Evolutionary conservation across 805 yeast genomes (phyloP).

Genomic region (Wickerhamomyces bovis): DNA sequence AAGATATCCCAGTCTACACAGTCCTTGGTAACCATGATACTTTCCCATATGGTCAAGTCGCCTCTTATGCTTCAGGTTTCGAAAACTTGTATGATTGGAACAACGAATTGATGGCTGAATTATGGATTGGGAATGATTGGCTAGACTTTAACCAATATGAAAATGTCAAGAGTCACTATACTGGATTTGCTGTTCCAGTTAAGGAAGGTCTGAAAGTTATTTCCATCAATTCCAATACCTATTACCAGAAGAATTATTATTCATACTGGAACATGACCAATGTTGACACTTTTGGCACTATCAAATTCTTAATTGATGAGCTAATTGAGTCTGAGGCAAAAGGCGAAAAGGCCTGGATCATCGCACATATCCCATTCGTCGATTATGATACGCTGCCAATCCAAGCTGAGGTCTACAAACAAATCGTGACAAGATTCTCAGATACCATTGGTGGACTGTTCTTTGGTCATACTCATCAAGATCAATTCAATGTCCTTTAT

Average conservation of each 20-base stretch:
- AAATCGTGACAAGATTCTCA: slow-evolving; percentile 62
- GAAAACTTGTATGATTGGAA: slow-evolving; percentile 40
- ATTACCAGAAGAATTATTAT: slow-evolving; percentile 59
- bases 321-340: slow-evolving; percentile 50
- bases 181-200: slow-evolving; percentile 56
- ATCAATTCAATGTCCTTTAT: slow-evolving; percentile 58
- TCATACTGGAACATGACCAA: slow-evolving; percentile 41
- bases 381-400: slow-evolving; percentile 55
- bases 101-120: slow-evolving; percentile 39
- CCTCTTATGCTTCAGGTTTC: slow-evolving; percentile 43
- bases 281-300: slow-evolving; percentile 58
- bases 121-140: slow-evolving; percentile 46
- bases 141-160: slow-evolving; percentile 12
- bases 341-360: slow-evolving; percentile 66
- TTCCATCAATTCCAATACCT: slow-evolving; percentile 60
- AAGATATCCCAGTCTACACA: slow-evolving; percentile 51
- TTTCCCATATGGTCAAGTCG: slow-evolving; percentile 64
- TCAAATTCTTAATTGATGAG: slow-evolving; percentile 56
- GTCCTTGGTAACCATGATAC: slow-evolving; percentile 69
- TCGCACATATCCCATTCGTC: slow-evolving; percentile 60
- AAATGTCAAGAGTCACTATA: slow-evolving; percentile 40
- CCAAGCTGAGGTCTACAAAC: slow-evolving; percentile 48
- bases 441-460: slow-evolving; percentile 62
- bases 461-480: slow-evolving; percentile 68
- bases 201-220: slow-evolving; percentile 52